Evolutionary conservation across 257 asterid genomes (phyloP).

Genomic region (Leptodermis oblonga): DNA sequence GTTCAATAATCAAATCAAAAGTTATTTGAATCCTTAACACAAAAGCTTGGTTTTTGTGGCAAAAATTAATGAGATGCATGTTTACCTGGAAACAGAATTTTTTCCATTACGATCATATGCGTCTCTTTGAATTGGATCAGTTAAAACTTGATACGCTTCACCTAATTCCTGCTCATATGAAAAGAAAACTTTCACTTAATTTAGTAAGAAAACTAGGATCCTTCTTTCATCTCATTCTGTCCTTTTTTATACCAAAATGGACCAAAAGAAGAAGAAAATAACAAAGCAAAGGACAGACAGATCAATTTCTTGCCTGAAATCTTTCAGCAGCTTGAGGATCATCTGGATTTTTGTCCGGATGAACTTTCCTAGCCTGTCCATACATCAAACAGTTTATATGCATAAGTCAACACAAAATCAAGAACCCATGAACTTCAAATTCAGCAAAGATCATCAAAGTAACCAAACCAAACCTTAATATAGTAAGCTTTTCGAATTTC

Average conservation of each 20-base stretch:
- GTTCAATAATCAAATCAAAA: not conserved
- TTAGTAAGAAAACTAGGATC: not conserved
- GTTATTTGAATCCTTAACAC: not conserved
- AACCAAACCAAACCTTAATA: conserved; percentile 51
- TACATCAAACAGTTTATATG: not conserved
- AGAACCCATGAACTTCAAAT: not conserved
- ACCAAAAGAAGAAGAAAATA: not conserved
- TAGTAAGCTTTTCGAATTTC: conserved; percentile 85
- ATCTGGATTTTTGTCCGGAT: conserved; percentile 83
- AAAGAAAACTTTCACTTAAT: not conserved
- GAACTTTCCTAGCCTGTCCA: conserved; percentile 82
- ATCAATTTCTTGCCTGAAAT: conserved; percentile 57
- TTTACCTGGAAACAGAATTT: conserved; percentile 64
- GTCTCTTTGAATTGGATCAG: conserved; percentile 79
- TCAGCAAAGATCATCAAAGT: not conserved
- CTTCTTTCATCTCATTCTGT: not conserved
- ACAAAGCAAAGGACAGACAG: not conserved
- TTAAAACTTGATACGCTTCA: conserved; percentile 87
- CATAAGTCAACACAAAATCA: not conserved
- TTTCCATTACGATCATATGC: conserved; percentile 77
- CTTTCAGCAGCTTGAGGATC: conserved; percentile 86
- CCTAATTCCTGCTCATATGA: conserved; percentile 54
- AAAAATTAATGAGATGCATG: conserved; percentile 3
- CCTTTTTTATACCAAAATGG: not conserved
- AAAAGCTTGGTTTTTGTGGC: not conserved